Percentiles rank a stretch among this genome's conserved stretches.
Evolutionary conservation across 805 yeast species (phyloP).

Genomic region (Metschnikowia cubensis): DNA sequence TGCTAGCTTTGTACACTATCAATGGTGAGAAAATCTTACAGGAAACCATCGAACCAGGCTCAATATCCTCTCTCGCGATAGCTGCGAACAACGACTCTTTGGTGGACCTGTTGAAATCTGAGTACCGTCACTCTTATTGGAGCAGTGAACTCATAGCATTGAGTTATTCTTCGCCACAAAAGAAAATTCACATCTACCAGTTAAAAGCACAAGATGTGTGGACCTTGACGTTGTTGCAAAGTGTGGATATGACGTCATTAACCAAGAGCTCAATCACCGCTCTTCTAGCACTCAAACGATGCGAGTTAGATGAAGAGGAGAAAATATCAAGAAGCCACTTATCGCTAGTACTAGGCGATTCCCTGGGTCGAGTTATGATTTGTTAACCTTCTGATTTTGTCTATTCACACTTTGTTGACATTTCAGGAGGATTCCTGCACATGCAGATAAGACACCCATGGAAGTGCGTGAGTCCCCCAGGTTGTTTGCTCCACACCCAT

Average conservation of each 20-base stretch:
- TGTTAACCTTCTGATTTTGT: not conserved
- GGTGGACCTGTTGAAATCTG: constrained; percentile 22
- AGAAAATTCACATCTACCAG: constrained; percentile 21
- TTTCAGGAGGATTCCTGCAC: not conserved
- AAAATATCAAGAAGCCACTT: constrained; percentile 33
- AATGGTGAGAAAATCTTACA: constrained; percentile 47
- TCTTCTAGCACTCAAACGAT: constrained; percentile 25
- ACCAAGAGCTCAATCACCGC: constrained; percentile 24
- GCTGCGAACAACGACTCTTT: constrained; percentile 28
- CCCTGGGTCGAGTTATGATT: constrained; percentile 45
- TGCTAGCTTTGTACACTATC: constrained; percentile 42
- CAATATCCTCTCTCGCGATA: constrained; percentile 23
- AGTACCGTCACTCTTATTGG: constrained; percentile 35
- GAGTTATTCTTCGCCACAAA: constrained; percentile 20
- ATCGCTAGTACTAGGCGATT: constrained; percentile 52
- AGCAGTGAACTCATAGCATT: constrained; percentile 31
- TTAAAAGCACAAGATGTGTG: constrained; percentile 9
- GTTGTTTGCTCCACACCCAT: not conserved
- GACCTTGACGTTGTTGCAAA: constrained; percentile 4
- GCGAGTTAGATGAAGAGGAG: constrained; percentile 32
- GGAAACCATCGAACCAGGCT: constrained; percentile 17
- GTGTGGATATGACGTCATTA: constrained; percentile 6
- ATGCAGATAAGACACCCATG: not conserved
- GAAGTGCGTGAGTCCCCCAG: not conserved
- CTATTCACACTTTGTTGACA: not conserved